phyloP scores from a whole-genome alignment of 73 alveolate genomes.

The Uronychia setigera region DNA sequence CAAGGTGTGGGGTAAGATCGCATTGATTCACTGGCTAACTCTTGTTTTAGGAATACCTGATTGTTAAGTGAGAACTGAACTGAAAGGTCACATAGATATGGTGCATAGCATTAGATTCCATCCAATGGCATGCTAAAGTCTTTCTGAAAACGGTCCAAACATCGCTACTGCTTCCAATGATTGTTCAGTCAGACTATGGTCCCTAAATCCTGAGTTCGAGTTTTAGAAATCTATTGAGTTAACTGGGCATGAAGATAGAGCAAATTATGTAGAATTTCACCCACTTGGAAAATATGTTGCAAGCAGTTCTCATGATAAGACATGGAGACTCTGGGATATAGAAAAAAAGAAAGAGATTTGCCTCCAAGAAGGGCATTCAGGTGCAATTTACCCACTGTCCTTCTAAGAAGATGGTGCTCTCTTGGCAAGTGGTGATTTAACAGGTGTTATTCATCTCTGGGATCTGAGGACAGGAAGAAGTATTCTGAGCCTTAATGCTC shows the following conservation, averaged over 20 bases:
- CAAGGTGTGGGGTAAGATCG: constrained; percentile 73
- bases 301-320: constrained; percentile 92
- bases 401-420: constrained; percentile 97
- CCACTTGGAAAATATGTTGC: constrained; percentile 87
- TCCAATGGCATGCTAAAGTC: constrained; percentile 46
- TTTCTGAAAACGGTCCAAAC: constrained; percentile 74
- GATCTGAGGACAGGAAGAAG: constrained; percentile 96
- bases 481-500: constrained; percentile 80
- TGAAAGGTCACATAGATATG: constrained; percentile 85
- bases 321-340: constrained; percentile 97
- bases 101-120: constrained; percentile 78
- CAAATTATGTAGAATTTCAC: constrained; percentile 91
- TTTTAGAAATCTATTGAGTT: constrained; percentile 63
- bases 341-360: constrained; percentile 74
- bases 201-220: constrained; percentile 70
- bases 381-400: constrained; percentile 86
- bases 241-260: constrained; percentile 97
- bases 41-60: constrained; percentile 48
- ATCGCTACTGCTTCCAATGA: constrained; percentile 95
- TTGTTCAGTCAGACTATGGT: constrained; percentile 89
- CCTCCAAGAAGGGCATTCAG: constrained; percentile 97
- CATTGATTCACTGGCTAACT: not conserved
- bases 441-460: constrained; percentile 95
- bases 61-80: constrained; percentile 65
- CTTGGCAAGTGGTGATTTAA: constrained; percentile 95